Base-by-base conservation (phyloP, 495 filamentous ascomycete species). In the Apodospora peruviana region DNA sequence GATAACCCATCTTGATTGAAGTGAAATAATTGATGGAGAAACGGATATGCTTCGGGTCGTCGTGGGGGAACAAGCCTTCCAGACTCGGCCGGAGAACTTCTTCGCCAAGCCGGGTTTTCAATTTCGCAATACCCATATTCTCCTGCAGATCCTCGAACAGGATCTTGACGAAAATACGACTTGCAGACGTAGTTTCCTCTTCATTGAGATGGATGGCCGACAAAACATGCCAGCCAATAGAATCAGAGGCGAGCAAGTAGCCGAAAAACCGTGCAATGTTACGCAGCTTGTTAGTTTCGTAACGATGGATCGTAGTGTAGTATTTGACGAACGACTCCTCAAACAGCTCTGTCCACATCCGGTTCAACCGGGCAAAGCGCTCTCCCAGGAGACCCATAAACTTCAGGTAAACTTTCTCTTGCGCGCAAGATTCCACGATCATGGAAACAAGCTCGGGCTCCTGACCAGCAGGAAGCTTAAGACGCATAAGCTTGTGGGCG, bases 1-100 rank as follows among this genome's bases (percentile, higher is more conserved):
- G 70, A 24, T 77, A 81, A 66, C 93, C 93, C 84, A 99, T 90
- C 50, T 90, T 89, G 63, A 99, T 91, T 56, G 87, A 89, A 7
- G 93, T 99, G 67, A 97, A 97, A 71, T 95, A 99, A 66, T 99
- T 99, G 81, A 97, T 94, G 17, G 91, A 88, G 74, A 99, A 99
- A 37, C 93, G 83, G 12, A 88, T 91, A 66, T 95, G 89, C 48
- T 86, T 81, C 7, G 88, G 82, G 59, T 91, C 88, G 59, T 96
- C 89, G 27, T 67, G 83, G 0, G 93, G 94, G 78, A 99, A 99
- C 8, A 99, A 70, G 43, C 94, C 91, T 23, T 85, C 78, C 50
- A 94, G 84, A 59, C 81, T 86, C 40, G 88, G 80, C 46, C 84
- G 84, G 12, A 96, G 74, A 24, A 82, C 74, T 12, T 90, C 84